Base-by-base conservation (phyloP, 2,329 filamentous ascomycete genomes). In the Phialophora macrospora region DNA sequence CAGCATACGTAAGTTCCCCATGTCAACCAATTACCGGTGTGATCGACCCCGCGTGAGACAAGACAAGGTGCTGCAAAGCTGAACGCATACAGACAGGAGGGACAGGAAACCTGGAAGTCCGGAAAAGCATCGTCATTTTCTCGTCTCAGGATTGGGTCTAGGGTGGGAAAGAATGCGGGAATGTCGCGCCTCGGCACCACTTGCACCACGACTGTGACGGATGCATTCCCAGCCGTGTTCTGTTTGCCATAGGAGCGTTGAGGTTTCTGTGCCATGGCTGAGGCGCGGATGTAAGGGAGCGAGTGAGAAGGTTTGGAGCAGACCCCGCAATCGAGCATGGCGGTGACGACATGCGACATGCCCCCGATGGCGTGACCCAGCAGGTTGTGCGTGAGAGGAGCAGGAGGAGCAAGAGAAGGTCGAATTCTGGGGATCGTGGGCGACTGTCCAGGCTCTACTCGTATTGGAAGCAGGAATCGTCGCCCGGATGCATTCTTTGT, bases 21-120 rank as follows among this genome's bases (percentile, higher is more conserved):
- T 17, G 22, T 28, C 30, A 55, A 30, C 59, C 59, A 62, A 62
- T 62, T 26, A 58, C 51, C 41, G 3, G 20, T 8, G 24, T 9
- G 30, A 56, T 28, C n/a, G 63, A 58, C 58, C 63, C 58, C 51
- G 58, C 58, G 59, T 65, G 52, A 65, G 61, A 61, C 63, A 65
- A 58, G 63, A 52, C 41, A 34, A 61, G 55, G 41, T 44, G 32
- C 44, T 30, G 32, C 28, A 26, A 52, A 62, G 58, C 51, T 65
- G 58, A 62, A 59, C 22, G 51, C 54, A 38, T 20, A 28, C 57
- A 51, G 11, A 22, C 26, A 60, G 12, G 17, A 60, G 46, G 41
- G 12, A 46, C 41, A 59, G 56, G 56, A 59, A 60, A 51, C 58
- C 32, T 46, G 58, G 46, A 60, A 60, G 28, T n/a, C 28, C 12